These are phyloP conservation scores for Ustilago curta DNA, from an alignment of 1,284 basidiomycete species.

Conservation along the genomic window DNA sequence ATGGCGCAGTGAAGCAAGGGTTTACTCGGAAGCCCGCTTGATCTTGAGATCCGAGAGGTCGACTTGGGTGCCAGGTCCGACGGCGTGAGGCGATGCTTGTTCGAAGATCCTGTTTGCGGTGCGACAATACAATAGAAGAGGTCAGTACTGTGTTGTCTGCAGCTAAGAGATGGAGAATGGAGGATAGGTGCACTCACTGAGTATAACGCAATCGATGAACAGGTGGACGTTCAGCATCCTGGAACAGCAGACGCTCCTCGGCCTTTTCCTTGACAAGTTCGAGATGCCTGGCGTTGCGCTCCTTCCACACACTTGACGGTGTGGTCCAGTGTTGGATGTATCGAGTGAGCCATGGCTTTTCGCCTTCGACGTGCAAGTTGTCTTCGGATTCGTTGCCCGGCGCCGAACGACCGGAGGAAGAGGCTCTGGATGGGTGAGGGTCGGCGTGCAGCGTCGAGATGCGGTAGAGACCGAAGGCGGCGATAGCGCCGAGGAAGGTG, in stretches of 20 bases:
- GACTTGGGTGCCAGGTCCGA: conserved; percentile 52
- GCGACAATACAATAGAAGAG: too few relatives aligned
- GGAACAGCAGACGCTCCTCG: conserved; percentile 58
- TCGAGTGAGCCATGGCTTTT: conserved; percentile 63
- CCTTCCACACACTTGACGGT: conserved; percentile 48
- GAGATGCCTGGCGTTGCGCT: conserved; percentile 52
- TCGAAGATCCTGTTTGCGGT: conserved; percentile 52
- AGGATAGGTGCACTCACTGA: conserved; percentile 33
- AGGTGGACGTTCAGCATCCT: conserved; percentile 62
- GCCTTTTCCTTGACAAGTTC: conserved; percentile 55
- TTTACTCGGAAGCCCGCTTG: conserved; percentile 53
- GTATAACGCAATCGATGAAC: conserved; percentile 58
- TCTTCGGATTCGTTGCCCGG: conserved; percentile 58
- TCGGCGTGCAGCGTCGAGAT: conserved; percentile 53
- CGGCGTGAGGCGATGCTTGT: conserved; percentile 61
- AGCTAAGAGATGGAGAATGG: too few relatives aligned
- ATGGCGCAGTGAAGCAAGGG: not conserved
- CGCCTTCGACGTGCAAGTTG: conserved; percentile 41
- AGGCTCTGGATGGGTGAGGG: conserved; percentile 52
- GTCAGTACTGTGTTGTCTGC: not conserved
- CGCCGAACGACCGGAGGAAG: conserved; percentile 49
- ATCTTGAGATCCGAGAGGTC: conserved; percentile 64
- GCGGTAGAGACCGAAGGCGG: conserved; percentile 55
- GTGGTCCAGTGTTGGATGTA: conserved; percentile 61
- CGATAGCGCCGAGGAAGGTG: conserved; percentile 48